Base-by-base conservation (phyloP, 2,329 filamentous ascomycete genomes). In the Aspergillus aculeatinus region DNA sequence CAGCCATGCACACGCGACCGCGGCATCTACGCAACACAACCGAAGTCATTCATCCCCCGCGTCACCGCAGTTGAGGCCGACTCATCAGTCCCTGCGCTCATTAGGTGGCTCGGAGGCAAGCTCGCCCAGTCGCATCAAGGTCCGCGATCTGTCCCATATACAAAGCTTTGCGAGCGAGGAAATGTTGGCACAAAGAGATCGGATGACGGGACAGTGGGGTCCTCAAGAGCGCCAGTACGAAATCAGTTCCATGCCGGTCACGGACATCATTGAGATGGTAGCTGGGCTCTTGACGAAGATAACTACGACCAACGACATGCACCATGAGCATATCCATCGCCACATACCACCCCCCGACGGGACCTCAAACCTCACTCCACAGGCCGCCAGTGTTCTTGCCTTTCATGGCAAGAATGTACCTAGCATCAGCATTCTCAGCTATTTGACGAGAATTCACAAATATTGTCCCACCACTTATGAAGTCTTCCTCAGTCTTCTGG, bases 401-500 rank as follows among this genome's bases (percentile, higher is more conserved):
- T 99, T 99, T 69, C 95, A 99, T 72, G 95, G 95, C 66, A 98
- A 97, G 79, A 99, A 99, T 66, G 91, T 98, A 11, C 95, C 95
- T 1, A 95, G 90, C 72, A 99, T 99, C 70, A 96, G 93, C 21
- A 98, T 99, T 62, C 81, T 96, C 62, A 98, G 92, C 82, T 99
- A 99, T 71, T 81, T 99, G 56, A 94, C 89, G 69, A 88, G 95
- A 61, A 98, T 99, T 73, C 94, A 99, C 79, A 97, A 97, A 79
- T 99, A 99, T 78, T 99, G 95, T 71, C 95, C 95, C 0, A 98
- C 95, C 5, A 98, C 95, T 0, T 99, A 96, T 74, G 95, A 99
- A 77, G 95, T 99, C 0, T 99, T 99, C 72, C 80, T 99, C 61
- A 97, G 93, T 73, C 79, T 99, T 70, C 80, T 99, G 58, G 93